Evolutionary conservation across 2,329 filamentous ascomycete species (phyloP), one percentile per base, ranked within the genome.

Genomic region (Acephala macrosclerotiorum): DNA sequence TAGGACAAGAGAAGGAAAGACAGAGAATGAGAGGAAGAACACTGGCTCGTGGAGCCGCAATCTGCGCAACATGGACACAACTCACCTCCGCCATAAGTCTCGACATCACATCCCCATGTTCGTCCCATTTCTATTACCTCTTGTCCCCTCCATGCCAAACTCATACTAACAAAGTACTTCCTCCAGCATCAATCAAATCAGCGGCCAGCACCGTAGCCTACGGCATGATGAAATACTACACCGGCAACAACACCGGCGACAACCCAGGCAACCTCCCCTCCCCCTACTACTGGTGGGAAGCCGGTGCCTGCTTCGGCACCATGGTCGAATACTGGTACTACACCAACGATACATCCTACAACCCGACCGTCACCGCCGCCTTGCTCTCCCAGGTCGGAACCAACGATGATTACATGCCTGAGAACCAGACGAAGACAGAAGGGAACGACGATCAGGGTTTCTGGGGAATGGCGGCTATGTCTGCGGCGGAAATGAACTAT

Each of bases 291-390:
- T 87, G 83, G 83, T 86, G 84, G 84, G 83, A 85, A 71, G 87
- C 94, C 88, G 92, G 90, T 91, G 79, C 90, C 84, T 87, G 94
- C 81, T 83, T 89, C 79, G 86, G 86, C 38, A 83, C 89, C 5
- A 81, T 96, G 67, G 83, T 96, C 63, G 91, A 96, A 72, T 96
- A 95, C 77, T 96, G 91, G 91, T 91, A 89, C 75, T 92, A 92
- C 76, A 94, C 91, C 0, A 88, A 88, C 20, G 91, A 94, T 73
- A 81, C 83, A 11, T 83, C 84, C 57, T 95, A 91, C 79, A 94
- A 94, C 74, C 79, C 87, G 9, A 79, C 63, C 14, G 63, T 70
- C 91, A 64, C 65, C 38, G 82, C 91, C 69, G 93, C 86, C 16
- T 83, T 96, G 71, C 82, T 93, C 59, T 88, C 87, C 75, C 93